phyloP scores from a whole-genome alignment of 148 eudicot genomes.

The Vaccinium macrocarpon region DNA sequence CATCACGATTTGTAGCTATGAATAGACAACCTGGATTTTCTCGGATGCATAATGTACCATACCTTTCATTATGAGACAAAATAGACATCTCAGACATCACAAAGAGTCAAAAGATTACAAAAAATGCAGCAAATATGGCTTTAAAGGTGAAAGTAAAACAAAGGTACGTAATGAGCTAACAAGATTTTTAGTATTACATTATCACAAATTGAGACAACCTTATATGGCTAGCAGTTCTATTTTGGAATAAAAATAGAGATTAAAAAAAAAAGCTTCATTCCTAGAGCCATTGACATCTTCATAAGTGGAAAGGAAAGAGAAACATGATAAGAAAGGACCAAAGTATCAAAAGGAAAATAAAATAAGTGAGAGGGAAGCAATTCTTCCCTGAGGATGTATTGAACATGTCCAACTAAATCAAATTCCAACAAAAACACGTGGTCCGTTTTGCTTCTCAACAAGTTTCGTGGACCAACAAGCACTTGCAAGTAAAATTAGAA shows the following conservation, averaged over 20 bases:
- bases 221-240: too few relatives aligned
- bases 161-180: neutral
- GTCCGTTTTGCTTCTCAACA: neutral
- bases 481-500: neutral
- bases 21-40: slow-evolving; percentile 96
- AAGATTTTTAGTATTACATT: neutral
- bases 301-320: neutral
- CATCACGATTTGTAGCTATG: slow-evolving; percentile 97
- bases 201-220: neutral
- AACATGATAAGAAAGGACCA: neutral
- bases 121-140: slow-evolving; percentile 4
- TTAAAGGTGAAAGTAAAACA: neutral
- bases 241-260: neutral
- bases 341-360: neutral
- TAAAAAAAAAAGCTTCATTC: neutral
- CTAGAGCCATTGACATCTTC: neutral
- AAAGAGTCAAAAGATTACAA: neutral
- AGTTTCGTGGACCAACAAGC: neutral
- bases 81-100: slow-evolving; percentile 3
- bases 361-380: neutral
- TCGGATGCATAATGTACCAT: slow-evolving; percentile 90
- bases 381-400: neutral
- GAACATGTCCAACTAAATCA: neutral
- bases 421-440: neutral
- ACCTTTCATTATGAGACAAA: slow-evolving; percentile 43